Evolutionary conservation across 2,329 filamentous ascomycete genomes (phyloP).

Genomic region (Fusarium papillatum): DNA sequence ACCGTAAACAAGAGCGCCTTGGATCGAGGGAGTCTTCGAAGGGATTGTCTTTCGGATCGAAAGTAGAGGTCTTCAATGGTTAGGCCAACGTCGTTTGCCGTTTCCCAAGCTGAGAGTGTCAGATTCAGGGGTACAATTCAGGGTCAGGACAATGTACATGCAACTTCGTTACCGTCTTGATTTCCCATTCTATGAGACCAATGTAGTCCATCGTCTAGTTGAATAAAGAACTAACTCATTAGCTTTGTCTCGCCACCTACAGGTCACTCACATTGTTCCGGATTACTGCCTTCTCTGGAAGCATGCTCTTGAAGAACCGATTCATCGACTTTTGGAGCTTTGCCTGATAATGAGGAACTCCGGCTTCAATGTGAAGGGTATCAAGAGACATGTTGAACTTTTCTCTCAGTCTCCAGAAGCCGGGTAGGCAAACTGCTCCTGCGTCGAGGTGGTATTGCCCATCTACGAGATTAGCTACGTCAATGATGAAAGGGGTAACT

Average conservation of each 20-base stretch:
- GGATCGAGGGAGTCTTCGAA: conserved; percentile 31
- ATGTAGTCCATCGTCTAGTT: conserved; percentile 34
- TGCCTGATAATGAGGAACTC: conserved; percentile 30
- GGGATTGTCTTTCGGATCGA: conserved; percentile 34
- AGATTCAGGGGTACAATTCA: neutral
- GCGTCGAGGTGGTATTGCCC: conserved; percentile 32
- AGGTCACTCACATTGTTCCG: conserved; percentile 24
- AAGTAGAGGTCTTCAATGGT: conserved; percentile 33
- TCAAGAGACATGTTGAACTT: conserved; percentile 39
- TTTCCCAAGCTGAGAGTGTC: conserved; percentile 27
- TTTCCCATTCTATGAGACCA: conserved; percentile 38
- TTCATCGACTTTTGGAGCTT: conserved; percentile 38
- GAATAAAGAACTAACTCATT: conserved; percentile 28
- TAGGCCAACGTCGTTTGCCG: conserved; percentile 16
- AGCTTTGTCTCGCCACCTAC: fast-evolving
- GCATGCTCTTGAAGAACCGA: conserved; percentile 31
- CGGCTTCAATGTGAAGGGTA: conserved; percentile 35
- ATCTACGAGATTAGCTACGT: conserved; percentile 3
- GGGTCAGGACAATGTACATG: neutral
- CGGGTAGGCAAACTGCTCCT: conserved; percentile 33
- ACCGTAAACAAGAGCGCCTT: conserved; percentile 27
- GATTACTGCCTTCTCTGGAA: conserved; percentile 27
- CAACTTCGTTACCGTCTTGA: conserved; percentile 21
- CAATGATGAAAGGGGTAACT: neutral
- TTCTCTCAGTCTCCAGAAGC: conserved; percentile 33